These are phyloP conservation scores for Mucor circinelloides DNA, from an alignment of 371 early-diverging fungal genomes.

Conservation along the genomic window DNA sequence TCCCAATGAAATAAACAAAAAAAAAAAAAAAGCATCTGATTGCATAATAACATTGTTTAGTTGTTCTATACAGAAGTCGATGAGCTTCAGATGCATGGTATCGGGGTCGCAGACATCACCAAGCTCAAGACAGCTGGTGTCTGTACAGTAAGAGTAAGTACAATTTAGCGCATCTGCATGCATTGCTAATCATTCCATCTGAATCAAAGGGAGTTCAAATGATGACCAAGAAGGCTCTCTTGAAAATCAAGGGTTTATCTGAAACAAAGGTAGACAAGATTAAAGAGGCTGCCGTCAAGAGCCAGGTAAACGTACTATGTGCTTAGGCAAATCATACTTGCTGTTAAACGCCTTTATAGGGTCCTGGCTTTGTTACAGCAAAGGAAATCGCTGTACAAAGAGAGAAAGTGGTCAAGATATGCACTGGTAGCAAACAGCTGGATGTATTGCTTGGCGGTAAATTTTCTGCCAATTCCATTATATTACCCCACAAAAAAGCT, in stretches of 20 bases:
- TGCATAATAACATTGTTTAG: slow-evolving; percentile 17
- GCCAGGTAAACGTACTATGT: background rate
- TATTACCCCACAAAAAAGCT: slow-evolving; percentile 9
- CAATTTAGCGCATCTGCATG: background rate
- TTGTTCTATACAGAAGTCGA: slow-evolving; percentile 53
- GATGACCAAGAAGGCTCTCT: slow-evolving; percentile 70
- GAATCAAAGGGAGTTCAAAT: slow-evolving; percentile 74
- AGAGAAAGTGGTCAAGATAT: slow-evolving; percentile 77
- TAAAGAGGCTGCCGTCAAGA: slow-evolving; percentile 71
- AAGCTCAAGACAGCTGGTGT: slow-evolving; percentile 84
- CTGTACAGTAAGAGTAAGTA: slow-evolving; percentile 64
- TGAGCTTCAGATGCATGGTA: slow-evolving; percentile 62
- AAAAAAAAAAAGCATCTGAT: background rate
- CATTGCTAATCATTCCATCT: background rate
- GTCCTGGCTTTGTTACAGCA: slow-evolving; percentile 81
- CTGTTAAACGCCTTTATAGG: slow-evolving; percentile 10
- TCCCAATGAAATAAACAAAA: background rate
- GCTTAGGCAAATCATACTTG: background rate
- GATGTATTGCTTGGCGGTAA: slow-evolving; percentile 86
- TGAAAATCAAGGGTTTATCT: slow-evolving; percentile 81
- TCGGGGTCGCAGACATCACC: slow-evolving; percentile 77
- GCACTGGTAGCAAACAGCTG: slow-evolving; percentile 90
- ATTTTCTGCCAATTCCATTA: background rate
- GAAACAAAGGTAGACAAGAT: slow-evolving; percentile 90
- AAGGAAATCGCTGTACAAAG: slow-evolving; percentile 81